Percentiles rank a stretch among this genome's conserved stretches.
Evolutionary conservation across 1,284 basidiomycete genomes (phyloP).

Genomic region (Vanrija humicola): DNA sequence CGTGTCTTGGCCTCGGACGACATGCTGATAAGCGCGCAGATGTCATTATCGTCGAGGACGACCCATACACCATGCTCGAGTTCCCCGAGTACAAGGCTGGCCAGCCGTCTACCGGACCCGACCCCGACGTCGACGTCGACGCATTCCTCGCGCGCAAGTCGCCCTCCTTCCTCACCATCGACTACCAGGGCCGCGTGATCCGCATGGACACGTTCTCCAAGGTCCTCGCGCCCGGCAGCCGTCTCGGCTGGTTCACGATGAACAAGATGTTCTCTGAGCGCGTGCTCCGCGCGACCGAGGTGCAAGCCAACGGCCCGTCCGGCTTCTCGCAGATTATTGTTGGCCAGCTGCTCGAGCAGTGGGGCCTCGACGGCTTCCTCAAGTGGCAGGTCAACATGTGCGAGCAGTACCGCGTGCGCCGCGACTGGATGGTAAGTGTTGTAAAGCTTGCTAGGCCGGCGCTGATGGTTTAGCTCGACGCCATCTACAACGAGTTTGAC

Average conservation of each 20-base stretch:
- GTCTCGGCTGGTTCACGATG: conserved; percentile 67
- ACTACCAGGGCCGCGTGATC: conserved; percentile 34
- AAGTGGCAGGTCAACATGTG: conserved; percentile 62
- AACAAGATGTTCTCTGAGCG: conserved; percentile 56
- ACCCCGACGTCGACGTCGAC: conserved; percentile 12
- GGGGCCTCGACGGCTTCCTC: conserved; percentile 63
- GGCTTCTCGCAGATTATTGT: conserved; percentile 61
- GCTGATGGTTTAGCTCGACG: conserved; percentile 5
- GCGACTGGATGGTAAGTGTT: conserved; percentile 31
- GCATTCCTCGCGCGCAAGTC: conserved; percentile 48
- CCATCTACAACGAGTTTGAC: conserved; percentile 14
- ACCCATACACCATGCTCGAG: conserved; percentile 69
- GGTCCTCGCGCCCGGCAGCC: conserved; percentile 67
- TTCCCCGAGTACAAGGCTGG: conserved; percentile 16
- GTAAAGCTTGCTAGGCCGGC: neutral
- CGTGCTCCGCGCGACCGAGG: conserved; percentile 64
- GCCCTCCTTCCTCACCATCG: conserved; percentile 62
- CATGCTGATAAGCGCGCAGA: conserved; percentile 43
- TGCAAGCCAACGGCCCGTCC: conserved; percentile 62
- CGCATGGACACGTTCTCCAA: conserved; percentile 35
- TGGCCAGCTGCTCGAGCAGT: conserved; percentile 58
- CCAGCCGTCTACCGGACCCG: conserved; percentile 1
- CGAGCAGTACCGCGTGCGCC: conserved; percentile 36
- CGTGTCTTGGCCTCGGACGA: neutral
- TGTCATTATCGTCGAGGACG: conserved; percentile 67